Base-by-base conservation (phyloP, 805 yeast species). In the Geotrichum ghanense region DNA sequence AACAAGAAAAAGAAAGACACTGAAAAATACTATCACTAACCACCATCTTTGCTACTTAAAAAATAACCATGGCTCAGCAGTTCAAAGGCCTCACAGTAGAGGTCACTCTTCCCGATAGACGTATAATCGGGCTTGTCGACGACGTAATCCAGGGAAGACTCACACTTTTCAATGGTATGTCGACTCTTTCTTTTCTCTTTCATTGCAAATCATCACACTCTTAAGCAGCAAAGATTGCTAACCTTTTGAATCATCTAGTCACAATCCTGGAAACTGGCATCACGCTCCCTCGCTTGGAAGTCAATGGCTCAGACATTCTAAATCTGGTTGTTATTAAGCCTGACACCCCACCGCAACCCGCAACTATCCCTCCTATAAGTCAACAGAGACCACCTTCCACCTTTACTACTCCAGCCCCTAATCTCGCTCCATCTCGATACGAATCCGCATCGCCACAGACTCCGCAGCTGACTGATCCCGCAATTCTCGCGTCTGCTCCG, bases 51-150 rank as follows among this genome's bases (percentile, higher is more conserved):
- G n/a, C n/a, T n/a, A n/a, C n/a, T n/a, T n/a, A n/a, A n/a, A n/a
- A n/a, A n/a, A n/a, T n/a, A n/a, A n/a, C n/a, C n/a, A 54, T 52
- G 59, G 26, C 53, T 12, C 46, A 44, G 7, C 54, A 52, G 43
- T 58, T 58, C 43, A 44, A 50, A 3, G 58, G 58, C 22, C 43
- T 50, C 21, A 26, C 45, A 10, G 58, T 54, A 7, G 48, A 51
- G n/a, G 56, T 56, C 35, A 49, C 52, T 27, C 45, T 56, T 20
- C 35, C 44, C 3, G 56, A 57, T 35, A 41, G 35, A 21, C 31
- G 49, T 2, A 49, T 50, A 1, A 46, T 24, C 10, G 62, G 62
- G 5, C 46, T 47, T 2, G 59, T 56, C 10, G 24, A 37, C 22
- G 39, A 45, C 3, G 56, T 56, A 2, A 48, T 43, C 14, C 47